A percentile compares a stretch with the other conserved stretches of the same genome.
These are phyloP conservation scores for Durusdinium trenchii DNA, from an alignment of 73 alveolate species.

Conservation along the genomic window DNA sequence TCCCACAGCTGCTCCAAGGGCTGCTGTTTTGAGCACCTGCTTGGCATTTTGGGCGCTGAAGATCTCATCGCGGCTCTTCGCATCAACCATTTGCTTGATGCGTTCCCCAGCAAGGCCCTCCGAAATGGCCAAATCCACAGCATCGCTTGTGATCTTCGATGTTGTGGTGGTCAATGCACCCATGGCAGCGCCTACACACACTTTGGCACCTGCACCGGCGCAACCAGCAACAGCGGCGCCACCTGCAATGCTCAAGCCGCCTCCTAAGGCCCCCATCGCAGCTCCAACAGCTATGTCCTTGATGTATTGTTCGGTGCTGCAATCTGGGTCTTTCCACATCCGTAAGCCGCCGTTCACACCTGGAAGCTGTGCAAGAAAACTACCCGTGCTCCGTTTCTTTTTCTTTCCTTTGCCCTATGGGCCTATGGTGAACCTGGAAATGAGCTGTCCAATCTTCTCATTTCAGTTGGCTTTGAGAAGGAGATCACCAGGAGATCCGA, in stretches of 20 bases:
- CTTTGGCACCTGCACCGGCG: slow-evolving; percentile 16
- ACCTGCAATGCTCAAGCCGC: neutral
- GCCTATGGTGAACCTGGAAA: too few species aligned
- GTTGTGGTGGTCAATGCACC: neutral
- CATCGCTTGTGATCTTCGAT: neutral
- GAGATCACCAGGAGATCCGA: too few species aligned
- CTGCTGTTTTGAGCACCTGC: neutral
- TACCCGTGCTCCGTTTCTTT: too few species aligned
- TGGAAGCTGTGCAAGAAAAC: too few species aligned
- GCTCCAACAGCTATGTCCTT: slow-evolving; percentile 2
- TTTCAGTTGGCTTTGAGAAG: too few species aligned
- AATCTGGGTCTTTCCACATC: neutral
- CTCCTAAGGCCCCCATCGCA: neutral
- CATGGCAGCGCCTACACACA: neutral
- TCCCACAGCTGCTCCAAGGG: neutral
- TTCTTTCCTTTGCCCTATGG: too few species aligned
- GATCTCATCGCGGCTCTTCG: neutral
- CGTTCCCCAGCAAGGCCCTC: neutral
- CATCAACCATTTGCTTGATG: neutral
- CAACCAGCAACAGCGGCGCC: slow-evolving; percentile 7
- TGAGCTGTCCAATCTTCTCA: too few species aligned
- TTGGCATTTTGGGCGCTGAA: neutral
- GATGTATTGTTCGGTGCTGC: neutral
- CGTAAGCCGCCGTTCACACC: neutral
- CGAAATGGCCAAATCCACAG: neutral